Percentiles rank a stretch among this genome's conserved stretches.
These are phyloP conservation scores for Leptomonas seymouri DNA, from an alignment of 208 protist species.

Conservation along the genomic window DNA sequence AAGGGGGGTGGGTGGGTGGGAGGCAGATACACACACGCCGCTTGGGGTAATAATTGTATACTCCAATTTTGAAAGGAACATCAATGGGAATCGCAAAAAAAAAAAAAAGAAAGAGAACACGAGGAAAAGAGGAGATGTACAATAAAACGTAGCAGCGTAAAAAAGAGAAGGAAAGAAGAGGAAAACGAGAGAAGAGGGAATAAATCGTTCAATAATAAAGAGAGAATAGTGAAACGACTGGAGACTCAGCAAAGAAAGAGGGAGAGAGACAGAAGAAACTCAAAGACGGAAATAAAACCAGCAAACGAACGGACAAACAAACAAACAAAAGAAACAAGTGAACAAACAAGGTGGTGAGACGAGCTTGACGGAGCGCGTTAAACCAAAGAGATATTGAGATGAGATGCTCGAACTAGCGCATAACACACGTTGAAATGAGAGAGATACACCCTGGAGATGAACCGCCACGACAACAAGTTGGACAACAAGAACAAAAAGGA, in stretches of 20 bases:
- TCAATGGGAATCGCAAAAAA: neutral
- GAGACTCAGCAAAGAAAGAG: neutral
- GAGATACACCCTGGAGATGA: neutral
- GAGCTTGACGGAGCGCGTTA: neutral
- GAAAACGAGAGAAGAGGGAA: neutral
- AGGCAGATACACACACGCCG: neutral
- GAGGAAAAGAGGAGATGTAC: slow-evolving; percentile 9
- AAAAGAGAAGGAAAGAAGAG: slow-evolving; percentile 12
- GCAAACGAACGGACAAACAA: no score
- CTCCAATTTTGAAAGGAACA: neutral
- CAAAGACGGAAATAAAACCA: neutral
- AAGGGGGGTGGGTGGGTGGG: neutral
- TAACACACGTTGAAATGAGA: neutral
- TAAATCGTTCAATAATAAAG: neutral
- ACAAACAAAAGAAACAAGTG: no score
- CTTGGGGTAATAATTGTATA: neutral
- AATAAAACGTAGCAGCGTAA: slow-evolving; percentile 5
- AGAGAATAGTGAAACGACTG: neutral
- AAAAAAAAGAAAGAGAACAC: neutral
- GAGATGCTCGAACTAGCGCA: neutral
- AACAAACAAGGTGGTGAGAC: neutral
- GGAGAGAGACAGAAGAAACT: slow-evolving; percentile 2
- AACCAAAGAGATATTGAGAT: neutral
- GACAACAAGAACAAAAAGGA: neutral
- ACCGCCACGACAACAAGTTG: neutral